These are phyloP conservation scores for Tubosaeta sp. DNA, from an alignment of 768 basidiomycete species.

Conservation along the genomic window DNA sequence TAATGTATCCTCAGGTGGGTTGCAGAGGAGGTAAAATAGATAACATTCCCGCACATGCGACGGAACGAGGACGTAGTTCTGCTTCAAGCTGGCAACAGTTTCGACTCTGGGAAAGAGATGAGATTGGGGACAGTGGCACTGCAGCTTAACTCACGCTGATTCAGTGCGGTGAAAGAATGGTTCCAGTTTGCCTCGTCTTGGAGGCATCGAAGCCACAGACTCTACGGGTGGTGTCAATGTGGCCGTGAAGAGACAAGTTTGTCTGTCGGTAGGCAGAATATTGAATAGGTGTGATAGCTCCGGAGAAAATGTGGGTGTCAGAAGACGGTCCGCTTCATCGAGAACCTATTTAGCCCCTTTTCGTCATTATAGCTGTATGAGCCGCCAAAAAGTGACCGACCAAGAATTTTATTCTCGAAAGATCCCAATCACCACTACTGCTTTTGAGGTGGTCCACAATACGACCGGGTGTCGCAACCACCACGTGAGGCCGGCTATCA, in stretches of 20 bases:
- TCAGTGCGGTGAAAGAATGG: conserved; percentile 83
- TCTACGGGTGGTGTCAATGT: conserved; percentile 89
- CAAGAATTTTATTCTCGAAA: conserved; percentile 81
- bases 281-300: conserved; percentile 79
- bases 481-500: conserved; percentile 80
- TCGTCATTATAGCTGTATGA: background rate
- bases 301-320: conserved; percentile 84
- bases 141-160: conserved; percentile 52
- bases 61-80: conserved; percentile 88
- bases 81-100: conserved; percentile 84
- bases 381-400: conserved; percentile 38
- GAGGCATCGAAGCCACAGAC: conserved; percentile 63
- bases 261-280: conserved; percentile 77
- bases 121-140: background rate
- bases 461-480: conserved; percentile 94
- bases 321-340: conserved; percentile 93
- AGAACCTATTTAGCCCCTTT: conserved; percentile 55
- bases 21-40: conserved; percentile 82
- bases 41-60: conserved; percentile 93
- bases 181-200: conserved; percentile 76
- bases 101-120: conserved; percentile 55
- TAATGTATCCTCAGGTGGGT: conserved; percentile 78
- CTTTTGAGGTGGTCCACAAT: conserved; percentile 88
- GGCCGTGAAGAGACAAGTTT: conserved; percentile 96
- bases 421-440: conserved; percentile 71